Evolutionary conservation across 352 stramenopile genomes (phyloP).

Genomic region (Phytopythium mirpurense): DNA sequence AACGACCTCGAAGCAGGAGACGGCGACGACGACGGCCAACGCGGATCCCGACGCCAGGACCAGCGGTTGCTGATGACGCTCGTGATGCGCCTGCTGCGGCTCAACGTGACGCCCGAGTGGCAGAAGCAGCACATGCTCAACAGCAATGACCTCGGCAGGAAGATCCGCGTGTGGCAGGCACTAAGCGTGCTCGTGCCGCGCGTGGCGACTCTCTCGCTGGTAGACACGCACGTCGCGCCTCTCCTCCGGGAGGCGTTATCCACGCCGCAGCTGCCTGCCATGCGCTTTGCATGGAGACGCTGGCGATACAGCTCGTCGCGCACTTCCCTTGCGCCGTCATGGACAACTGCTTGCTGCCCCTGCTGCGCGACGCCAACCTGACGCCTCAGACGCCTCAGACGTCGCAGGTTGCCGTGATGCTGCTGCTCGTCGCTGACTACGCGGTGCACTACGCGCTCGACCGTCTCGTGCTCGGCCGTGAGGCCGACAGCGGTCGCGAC

Average conservation of each 20-base stretch:
- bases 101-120: conserved; percentile 58
- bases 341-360: conserved; percentile 34
- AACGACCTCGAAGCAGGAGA: neutral
- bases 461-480: conserved; percentile 7
- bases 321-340: conserved; percentile 46
- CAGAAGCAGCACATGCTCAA: conserved; percentile 84
- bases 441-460: conserved; percentile 30
- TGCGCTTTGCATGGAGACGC: conserved; percentile 83
- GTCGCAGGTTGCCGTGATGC: conserved; percentile 57
- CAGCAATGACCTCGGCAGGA: conserved; percentile 71
- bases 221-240: conserved; percentile 13
- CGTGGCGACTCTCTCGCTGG: conserved; percentile 20
- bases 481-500: conserved; percentile 12
- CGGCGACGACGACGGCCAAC: conserved; percentile 1
- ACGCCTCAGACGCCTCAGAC: too few relatives aligned
- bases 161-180: conserved; percentile 75
- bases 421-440: conserved; percentile 54
- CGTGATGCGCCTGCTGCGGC: conserved; percentile 30
- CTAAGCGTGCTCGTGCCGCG: conserved; percentile 66
- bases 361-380: conserved; percentile 64
- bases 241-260: conserved; percentile 48
- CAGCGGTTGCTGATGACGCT: conserved; percentile 32
- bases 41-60: neutral
- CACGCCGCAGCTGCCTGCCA: conserved; percentile 48
- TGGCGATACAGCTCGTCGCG: conserved; percentile 61